Base-by-base conservation (phyloP, 2,329 filamentous ascomycete genomes). In the Sporothrix pseudoabietina region DNA sequence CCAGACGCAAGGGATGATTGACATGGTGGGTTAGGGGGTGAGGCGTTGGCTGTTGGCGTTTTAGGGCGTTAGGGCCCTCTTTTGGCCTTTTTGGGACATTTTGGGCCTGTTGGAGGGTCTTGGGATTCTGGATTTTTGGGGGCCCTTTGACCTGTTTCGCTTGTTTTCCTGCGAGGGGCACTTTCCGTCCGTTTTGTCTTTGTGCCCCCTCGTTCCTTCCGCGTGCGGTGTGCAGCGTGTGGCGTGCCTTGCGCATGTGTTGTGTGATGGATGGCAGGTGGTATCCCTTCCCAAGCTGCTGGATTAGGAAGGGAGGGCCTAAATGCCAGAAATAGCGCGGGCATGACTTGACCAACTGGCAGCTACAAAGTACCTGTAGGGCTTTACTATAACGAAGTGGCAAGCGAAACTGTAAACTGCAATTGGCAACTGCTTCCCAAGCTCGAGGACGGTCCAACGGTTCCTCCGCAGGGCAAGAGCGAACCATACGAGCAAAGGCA, bases 211-310 rank as follows among this genome's bases (percentile, higher is more conserved):
- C 44, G 65, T 35, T 35, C 44, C 65, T 68, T 68, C 65, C 44
- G 63, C 41, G 39, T 47, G 65, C 65, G 8, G 12, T 12, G n/a
- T 26, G 39, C 32, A 44, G 59, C 39, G 16, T 47, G 63, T 47
- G n/a, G 63, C 39, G 26, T 66, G 41, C 22, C 14, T 49, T 49
- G 6, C 22, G n/a, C 41, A 66, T 49, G 63, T 32, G 35, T 22
- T 65, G 59, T 63, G 59, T 26, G 19, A 63, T 44, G 39, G 63
- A 12, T 49, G 63, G 44, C 41, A 52, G 26, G 47, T 39, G 26
- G 47, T 39, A 35, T 69, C 66, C 47, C 66, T 69, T 69, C 66
- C 66, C 47, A 69, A 39, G 44, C 66, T 35, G 47, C 66, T 69
- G 66, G 66, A 69, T 69, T 52, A 32, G 41, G 63, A 44, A 66